Base-by-base conservation (phyloP, 2,329 filamentous ascomycete genomes). In the Clarireedia sp. region DNA sequence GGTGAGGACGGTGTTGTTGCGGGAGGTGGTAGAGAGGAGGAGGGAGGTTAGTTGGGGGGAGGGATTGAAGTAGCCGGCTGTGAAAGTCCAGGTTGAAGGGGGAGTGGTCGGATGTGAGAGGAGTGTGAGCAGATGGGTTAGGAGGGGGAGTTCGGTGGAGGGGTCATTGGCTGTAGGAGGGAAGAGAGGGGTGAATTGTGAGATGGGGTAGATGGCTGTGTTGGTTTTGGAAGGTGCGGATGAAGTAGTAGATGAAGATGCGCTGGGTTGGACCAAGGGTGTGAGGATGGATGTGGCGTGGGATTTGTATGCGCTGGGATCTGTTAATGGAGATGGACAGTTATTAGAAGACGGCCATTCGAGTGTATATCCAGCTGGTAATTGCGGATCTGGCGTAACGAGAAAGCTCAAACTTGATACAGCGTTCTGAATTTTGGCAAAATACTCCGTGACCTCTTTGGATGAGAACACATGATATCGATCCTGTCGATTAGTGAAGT, bases 51-150 rank as follows among this genome's bases (percentile, higher is more conserved):
- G 81, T 3, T 85, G 83, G 0, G 90, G 87, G 6, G 90, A 90
- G 55, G 95, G 95, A 74, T 99, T 99, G 75, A 99, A 99, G 74
- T 99, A 99, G 51, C 94, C 94, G 0, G 94, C 94, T 0, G 94
- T 97, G 70, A 99, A 97, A 0, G 90, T 94, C 94, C 94, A 99
- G 14, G 83, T 86, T 0, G 87, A 88, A 36, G 81, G 78, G 9
- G 77, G 74, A 64, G 89, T 87, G 5, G 78, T 73, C 0, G 86
- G 79, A 0, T 71, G 73, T 0, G 85, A 78, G 3, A 96, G 78
- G 1, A 80, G 80, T 44, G 79, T 79, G 3, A 97, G 78, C 40
- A 97, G 80, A 46, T 81, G 80, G 0, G 83, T 89, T 17, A 99
- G 75, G 16, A 87, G 86, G 1, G 89, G 90, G 12, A 94, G 84